Conservation (phyloP, 257 asterid genomes). For the Cordia subcordata region DNA sequence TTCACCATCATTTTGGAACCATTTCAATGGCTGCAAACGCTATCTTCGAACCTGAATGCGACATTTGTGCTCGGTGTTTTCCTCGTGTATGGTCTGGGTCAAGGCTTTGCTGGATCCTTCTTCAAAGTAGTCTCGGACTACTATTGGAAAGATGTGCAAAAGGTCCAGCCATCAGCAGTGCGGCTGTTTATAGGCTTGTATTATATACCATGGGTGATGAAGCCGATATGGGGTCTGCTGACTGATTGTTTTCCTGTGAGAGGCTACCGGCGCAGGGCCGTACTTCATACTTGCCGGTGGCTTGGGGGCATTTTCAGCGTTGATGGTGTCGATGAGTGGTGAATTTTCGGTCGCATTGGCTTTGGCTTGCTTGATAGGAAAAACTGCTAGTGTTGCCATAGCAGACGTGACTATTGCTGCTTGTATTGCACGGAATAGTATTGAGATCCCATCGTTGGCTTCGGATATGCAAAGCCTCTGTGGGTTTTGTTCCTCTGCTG, state of each 20-base stretch:
- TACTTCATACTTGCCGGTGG: slow-evolving; percentile 47
- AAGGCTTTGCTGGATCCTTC: slow-evolving; percentile 47
- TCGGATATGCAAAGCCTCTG: slow-evolving; percentile 68
- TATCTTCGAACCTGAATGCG: slow-evolving; percentile 36
- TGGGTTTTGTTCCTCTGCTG: slow-evolving; percentile 47
- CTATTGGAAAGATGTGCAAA: slow-evolving; percentile 74
- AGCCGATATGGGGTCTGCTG: slow-evolving; percentile 59
- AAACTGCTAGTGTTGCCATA: slow-evolving; percentile 47
- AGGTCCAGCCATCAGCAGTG: slow-evolving; percentile 56
- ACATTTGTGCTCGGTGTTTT: slow-evolving; percentile 51
- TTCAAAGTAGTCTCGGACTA: slow-evolving; percentile 61
- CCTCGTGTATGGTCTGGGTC: slow-evolving; percentile 55
- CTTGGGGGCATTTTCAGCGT: slow-evolving; percentile 11
- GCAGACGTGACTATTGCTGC: slow-evolving; percentile 74
- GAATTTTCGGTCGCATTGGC: slow-evolving; percentile 32
- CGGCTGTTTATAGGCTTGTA: slow-evolving; percentile 50
- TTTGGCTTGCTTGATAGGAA: slow-evolving; percentile 37
- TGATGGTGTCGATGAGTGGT: slow-evolving; percentile 19
- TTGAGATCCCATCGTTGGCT: slow-evolving; percentile 47
- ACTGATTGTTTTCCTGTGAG: slow-evolving; percentile 56
- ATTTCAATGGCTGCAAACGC: slow-evolving; percentile 60
- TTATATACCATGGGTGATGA: slow-evolving; percentile 69
- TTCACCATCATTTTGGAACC: slow-evolving; percentile 22
- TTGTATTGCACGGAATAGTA: slow-evolving; percentile 56
- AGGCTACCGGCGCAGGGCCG: slow-evolving; percentile 52